A percentile compares a stretch with the other conserved stretches of the same genome.
Evolutionary conservation across 2,329 filamentous ascomycete species (phyloP).

Genomic region (Pyrenophora seminiperda): DNA sequence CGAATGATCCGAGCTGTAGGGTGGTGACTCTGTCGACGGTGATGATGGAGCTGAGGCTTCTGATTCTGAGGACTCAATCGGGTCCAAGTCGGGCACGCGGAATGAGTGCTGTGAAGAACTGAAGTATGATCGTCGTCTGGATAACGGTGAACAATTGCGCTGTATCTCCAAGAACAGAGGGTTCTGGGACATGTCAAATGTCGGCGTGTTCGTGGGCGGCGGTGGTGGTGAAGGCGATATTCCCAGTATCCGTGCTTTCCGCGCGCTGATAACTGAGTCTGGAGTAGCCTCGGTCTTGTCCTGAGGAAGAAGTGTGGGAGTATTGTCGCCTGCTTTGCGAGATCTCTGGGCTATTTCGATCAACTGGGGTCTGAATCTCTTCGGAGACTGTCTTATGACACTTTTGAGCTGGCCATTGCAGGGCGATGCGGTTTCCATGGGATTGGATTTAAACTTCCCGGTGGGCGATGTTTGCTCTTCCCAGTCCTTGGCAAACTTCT

Average conservation of each 20-base stretch:
- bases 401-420: conserved; percentile 31
- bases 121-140: conserved; percentile 42
- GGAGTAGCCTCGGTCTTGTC: conserved; percentile 76
- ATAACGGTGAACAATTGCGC: conserved; percentile 40
- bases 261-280: conserved; percentile 41
- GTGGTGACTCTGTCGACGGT: conserved; percentile 53
- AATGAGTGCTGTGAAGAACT: conserved; percentile 60
- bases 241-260: conserved; percentile 52
- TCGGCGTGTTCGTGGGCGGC: conserved; percentile 48
- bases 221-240: conserved; percentile 57
- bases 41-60: conserved; percentile 56
- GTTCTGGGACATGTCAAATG: conserved; percentile 36
- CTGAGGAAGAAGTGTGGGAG: conserved; percentile 65
- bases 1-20: conserved; percentile 55
- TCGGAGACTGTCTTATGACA: conserved; percentile 25
- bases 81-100: conserved; percentile 64
- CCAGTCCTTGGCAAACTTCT: conserved; percentile 38
- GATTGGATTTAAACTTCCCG: conserved; percentile 38
- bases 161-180: conserved; percentile 46
- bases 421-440: conserved; percentile 33
- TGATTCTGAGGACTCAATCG: conserved; percentile 66
- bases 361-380: conserved; percentile 75
- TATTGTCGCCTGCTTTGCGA: conserved; percentile 68
- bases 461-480: conserved; percentile 27
- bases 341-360: conserved; percentile 79